Evolutionary conservation across 345 rosid species (phyloP).

Genomic region (Eucalyptus pumila): DNA sequence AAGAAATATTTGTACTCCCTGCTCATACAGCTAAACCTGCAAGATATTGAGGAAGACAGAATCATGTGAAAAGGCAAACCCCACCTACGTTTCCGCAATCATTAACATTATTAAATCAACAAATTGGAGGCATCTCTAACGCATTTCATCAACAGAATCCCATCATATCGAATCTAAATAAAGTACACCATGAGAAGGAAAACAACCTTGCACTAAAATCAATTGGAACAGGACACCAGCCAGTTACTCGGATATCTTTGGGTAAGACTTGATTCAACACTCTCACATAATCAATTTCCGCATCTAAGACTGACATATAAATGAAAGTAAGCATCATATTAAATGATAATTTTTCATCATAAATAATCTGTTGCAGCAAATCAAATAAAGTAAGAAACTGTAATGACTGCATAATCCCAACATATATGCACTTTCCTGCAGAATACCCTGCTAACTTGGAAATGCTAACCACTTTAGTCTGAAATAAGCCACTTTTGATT

Average conservation of each 20-base stretch:
- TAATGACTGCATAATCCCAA: background rate
- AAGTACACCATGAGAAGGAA: background rate
- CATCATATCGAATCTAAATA: background rate
- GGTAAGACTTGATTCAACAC: constrained; percentile 85
- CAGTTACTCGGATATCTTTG: constrained; percentile 73
- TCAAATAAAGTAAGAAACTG: background rate
- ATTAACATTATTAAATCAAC: background rate
- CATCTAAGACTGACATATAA: constrained; percentile 19
- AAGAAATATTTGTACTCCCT: constrained; percentile 81
- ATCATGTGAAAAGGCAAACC: background rate
- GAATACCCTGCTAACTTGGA: background rate
- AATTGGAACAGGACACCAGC: constrained; percentile 81
- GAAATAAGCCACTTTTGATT: background rate
- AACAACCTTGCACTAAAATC: constrained; percentile 89
- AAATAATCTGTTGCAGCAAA: background rate
- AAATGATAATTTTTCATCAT: background rate
- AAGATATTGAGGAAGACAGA: background rate
- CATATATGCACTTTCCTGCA: background rate
- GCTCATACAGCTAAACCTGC: constrained; percentile 80
- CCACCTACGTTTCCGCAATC: background rate
- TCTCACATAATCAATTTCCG: constrained; percentile 84
- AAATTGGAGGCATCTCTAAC: background rate
- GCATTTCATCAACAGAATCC: background rate
- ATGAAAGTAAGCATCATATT: background rate
- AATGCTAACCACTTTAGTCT: background rate